These are phyloP conservation scores for Nicotiana otophora DNA, from an alignment of 257 asterid species.

Conservation along the genomic window DNA sequence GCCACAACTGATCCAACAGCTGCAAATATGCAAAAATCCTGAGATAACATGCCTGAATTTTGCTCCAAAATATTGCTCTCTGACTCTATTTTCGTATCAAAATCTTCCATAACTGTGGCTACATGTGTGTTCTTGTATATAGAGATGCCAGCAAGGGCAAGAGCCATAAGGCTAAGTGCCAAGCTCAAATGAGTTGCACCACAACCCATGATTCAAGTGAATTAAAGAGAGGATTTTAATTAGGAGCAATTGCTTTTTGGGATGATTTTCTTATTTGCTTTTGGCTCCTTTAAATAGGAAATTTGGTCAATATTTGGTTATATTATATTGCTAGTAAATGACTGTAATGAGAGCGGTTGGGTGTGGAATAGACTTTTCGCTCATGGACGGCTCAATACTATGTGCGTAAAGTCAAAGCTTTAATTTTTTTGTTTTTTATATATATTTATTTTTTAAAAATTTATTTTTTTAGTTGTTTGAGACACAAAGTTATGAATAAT, in stretches of 20 bases:
- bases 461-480: no score
- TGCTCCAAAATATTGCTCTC: not conserved
- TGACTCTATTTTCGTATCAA: not conserved
- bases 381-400: no score
- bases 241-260: not conserved
- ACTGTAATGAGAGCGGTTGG: not conserved
- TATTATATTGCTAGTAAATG: not conserved
- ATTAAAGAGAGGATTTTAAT: not conserved
- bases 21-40: not conserved
- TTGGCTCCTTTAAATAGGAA: constrained; percentile 7
- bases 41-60: constrained; percentile 9
- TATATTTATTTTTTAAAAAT: no score
- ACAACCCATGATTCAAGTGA: not conserved
- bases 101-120: not conserved
- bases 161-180: not conserved
- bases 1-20: constrained; percentile 8
- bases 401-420: no score
- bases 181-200: not conserved
- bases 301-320: not conserved
- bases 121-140: not conserved
- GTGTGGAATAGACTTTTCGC: not conserved
- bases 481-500: no score
- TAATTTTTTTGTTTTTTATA: no score
- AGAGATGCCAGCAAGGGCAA: not conserved
- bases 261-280: not conserved